A percentile compares a stretch with the other conserved stretches of the same genome.
phyloP scores from a whole-genome alignment of 1,139 yeast species.

The Kluyveromyces marxianus region DNA sequence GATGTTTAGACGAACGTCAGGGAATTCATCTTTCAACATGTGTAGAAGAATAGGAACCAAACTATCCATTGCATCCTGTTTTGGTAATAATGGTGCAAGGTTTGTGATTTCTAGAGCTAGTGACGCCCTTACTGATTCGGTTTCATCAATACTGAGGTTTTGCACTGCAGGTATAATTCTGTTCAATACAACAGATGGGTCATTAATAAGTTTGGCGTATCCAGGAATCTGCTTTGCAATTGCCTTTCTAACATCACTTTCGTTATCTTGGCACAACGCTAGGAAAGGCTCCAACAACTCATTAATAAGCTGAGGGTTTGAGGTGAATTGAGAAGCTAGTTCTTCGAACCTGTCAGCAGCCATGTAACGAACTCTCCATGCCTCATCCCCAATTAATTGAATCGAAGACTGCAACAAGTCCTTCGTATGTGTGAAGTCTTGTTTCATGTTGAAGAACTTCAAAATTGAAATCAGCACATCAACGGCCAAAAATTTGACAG shows the following conservation, averaged over 20 bases:
- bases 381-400: conserved; percentile 74
- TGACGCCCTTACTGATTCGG: conserved; percentile 89
- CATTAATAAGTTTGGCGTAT: conserved; percentile 52
- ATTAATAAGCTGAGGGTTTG: conserved; percentile 44
- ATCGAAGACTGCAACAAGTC: conserved; percentile 56
- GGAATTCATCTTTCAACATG: conserved; percentile 94
- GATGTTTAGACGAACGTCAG: conserved; percentile 91
- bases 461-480: conserved; percentile 75
- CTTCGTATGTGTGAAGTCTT: conserved; percentile 51
- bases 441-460: conserved; percentile 51
- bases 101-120: conserved; percentile 84
- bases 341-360: conserved; percentile 86
- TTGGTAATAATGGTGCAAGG: conserved; percentile 79
- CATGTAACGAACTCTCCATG: conserved; percentile 98
- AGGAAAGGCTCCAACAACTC: conserved; percentile 51
- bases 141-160: conserved; percentile 80
- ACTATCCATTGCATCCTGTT: conserved; percentile 74
- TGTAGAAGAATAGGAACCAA: conserved; percentile 81
- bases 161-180: conserved; percentile 80
- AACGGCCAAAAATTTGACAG: conserved; percentile 84
- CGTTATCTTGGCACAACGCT: conserved; percentile 78
- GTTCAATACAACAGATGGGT: conserved; percentile 43
- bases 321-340: conserved; percentile 59
- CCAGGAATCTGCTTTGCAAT: conserved; percentile 87
- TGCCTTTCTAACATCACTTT: conserved; percentile 95